Evolutionary conservation across 2,329 filamentous ascomycete species (phyloP).

Genomic region (Hypocreales sp.): DNA sequence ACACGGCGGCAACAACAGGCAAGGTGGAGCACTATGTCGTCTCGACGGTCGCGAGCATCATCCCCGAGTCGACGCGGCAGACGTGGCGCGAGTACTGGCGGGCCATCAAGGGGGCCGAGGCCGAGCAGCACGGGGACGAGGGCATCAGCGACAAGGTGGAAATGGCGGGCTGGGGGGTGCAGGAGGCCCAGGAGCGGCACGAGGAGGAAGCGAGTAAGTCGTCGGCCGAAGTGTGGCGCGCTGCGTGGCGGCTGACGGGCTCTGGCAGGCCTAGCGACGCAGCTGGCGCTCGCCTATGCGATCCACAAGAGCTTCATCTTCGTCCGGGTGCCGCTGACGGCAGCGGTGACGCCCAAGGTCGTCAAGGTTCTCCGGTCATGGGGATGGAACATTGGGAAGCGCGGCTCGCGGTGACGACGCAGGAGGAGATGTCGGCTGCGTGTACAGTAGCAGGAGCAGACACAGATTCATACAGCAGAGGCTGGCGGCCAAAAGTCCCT

Average conservation of each 20-base stretch:
- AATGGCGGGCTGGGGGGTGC: slow-evolving; percentile 43
- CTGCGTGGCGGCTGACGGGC: slow-evolving; percentile 8
- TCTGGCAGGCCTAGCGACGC: slow-evolving; percentile 49
- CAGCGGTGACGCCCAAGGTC: slow-evolving; percentile 84
- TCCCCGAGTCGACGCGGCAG: slow-evolving; percentile 44
- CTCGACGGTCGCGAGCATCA: slow-evolving; percentile 37
- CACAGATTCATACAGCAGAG: too few relatives aligned
- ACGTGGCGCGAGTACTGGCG: slow-evolving; percentile 33
- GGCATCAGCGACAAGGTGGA: slow-evolving; percentile 30
- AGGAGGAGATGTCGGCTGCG: too few relatives aligned
- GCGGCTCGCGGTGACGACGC: slow-evolving; percentile 13
- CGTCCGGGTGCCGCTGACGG: slow-evolving; percentile 80
- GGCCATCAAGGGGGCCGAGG: slow-evolving; percentile 29
- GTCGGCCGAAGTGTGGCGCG: not conserved
- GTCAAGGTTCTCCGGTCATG: slow-evolving; percentile 74
- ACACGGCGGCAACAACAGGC: slow-evolving; percentile 20
- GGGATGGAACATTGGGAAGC: slow-evolving; percentile 92
- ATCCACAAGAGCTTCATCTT: slow-evolving; percentile 98
- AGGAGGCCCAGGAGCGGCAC: slow-evolving; percentile 45
- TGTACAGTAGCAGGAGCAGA: too few relatives aligned
- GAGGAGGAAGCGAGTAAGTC: slow-evolving; percentile 60
- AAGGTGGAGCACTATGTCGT: slow-evolving; percentile 53
- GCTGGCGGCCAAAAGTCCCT: too few relatives aligned
- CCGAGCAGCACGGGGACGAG: slow-evolving; percentile 25
- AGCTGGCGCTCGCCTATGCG: slow-evolving; percentile 84